A percentile compares a stretch with the other conserved stretches of the same genome.
phyloP scores from a whole-genome alignment of 2,329 filamentous ascomycete species.

The Fusarium sp. region DNA sequence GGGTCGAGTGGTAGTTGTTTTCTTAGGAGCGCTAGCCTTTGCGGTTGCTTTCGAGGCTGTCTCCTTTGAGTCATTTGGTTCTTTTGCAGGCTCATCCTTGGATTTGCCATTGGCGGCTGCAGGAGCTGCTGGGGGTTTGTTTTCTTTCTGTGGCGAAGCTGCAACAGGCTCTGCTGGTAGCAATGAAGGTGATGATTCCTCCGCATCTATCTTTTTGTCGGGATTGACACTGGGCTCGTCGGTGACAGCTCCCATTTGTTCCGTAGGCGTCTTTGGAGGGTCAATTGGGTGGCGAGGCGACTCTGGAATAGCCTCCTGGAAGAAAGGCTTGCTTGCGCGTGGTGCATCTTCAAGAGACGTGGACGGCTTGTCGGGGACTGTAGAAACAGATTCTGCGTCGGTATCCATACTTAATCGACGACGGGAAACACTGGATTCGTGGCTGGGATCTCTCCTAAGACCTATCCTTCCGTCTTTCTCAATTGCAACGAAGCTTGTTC shows the following conservation, averaged over 20 bases:
- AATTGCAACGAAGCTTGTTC: slow-evolving; percentile 80
- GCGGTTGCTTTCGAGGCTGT: slow-evolving; percentile 19
- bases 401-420: slow-evolving; percentile 54
- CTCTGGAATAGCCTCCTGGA: slow-evolving; percentile 58
- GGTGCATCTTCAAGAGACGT: slow-evolving; percentile 46
- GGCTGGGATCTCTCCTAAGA: slow-evolving; percentile 57
- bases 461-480: slow-evolving; percentile 73
- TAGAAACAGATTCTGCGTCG: slow-evolving; percentile 50
- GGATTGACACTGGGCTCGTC: slow-evolving; percentile 55
- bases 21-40: slow-evolving; percentile 34
- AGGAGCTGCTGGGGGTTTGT: slow-evolving; percentile 19
- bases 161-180: slow-evolving; percentile 22
- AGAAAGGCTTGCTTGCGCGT: slow-evolving; percentile 41
- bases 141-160: slow-evolving; percentile 32
- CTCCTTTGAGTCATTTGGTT: slow-evolving; percentile 25
- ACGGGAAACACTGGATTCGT: slow-evolving; percentile 55
- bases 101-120: slow-evolving; percentile 40
- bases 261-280: slow-evolving; percentile 18
- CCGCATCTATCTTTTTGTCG: slow-evolving; percentile 57
- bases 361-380: slow-evolving; percentile 54
- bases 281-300: slow-evolving; percentile 52
- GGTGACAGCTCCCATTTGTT: slow-evolving; percentile 44
- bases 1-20: slow-evolving; percentile 38
- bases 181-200: slow-evolving; percentile 48
- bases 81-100: slow-evolving; percentile 41